These are phyloP conservation scores for Hanseniaspora mollemarum DNA, from an alignment of 805 yeast genomes.

Conservation along the genomic window DNA sequence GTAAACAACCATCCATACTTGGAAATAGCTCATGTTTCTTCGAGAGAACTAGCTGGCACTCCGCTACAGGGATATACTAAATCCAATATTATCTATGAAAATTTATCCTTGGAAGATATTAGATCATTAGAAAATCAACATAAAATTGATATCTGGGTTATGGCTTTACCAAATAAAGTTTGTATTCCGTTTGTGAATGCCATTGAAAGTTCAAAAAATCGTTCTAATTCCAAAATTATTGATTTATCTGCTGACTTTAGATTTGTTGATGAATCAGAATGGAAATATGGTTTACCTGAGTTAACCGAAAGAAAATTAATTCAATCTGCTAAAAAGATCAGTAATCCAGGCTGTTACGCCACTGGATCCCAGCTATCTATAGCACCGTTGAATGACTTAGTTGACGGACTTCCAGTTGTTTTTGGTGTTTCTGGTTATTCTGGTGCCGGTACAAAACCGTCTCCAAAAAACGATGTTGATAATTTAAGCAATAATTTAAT, in stretches of 20 bases:
- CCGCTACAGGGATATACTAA: conserved; percentile 80
- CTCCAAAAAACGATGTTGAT: conserved; percentile 81
- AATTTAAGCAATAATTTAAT: conserved; percentile 70
- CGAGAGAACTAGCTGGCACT: conserved; percentile 86
- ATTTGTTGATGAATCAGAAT: conserved; percentile 65
- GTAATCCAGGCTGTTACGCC: conserved; percentile 99
- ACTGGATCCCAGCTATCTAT: conserved; percentile 93
- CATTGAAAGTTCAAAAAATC: conserved; percentile 51
- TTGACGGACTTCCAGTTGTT: conserved; percentile 63
- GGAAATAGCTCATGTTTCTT: conserved; percentile 85
- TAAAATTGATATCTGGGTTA: conserved; percentile 91
- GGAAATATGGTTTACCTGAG: conserved; percentile 96
- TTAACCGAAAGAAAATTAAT: conserved; percentile 57
- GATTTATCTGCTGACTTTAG: conserved; percentile 95
- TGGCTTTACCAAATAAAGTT: conserved; percentile 98
- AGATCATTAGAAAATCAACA: conserved; percentile 60
- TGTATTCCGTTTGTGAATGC: conserved; percentile 81
- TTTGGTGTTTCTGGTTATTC: conserved; percentile 98
- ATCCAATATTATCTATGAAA: conserved; percentile 65
- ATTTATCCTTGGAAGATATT: conserved; percentile 79
- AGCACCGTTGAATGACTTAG: conserved; percentile 65
- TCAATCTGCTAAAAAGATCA: conserved; percentile 63
- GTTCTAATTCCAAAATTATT: conserved; percentile 61
- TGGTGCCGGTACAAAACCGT: conserved; percentile 98
- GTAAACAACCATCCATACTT: conserved; percentile 79